These are phyloP conservation scores for Lobosporangium transversale DNA, from an alignment of 192 early-diverging fungal genomes.

Conservation along the genomic window DNA sequence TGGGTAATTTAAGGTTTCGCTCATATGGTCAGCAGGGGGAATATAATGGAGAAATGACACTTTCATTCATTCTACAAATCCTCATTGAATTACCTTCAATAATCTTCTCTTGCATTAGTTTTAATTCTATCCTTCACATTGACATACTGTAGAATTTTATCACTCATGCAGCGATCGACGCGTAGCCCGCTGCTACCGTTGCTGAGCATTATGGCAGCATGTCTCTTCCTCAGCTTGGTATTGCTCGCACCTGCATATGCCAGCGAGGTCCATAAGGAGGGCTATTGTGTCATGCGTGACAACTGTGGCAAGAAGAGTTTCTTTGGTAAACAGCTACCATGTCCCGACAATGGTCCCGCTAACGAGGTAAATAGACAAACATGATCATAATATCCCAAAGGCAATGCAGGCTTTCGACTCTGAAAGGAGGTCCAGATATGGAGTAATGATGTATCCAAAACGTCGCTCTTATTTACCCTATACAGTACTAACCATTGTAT, in stretches of 20 bases:
- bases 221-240: slow-evolving; percentile 12
- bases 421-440: not conserved
- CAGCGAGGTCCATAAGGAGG: slow-evolving; percentile 55
- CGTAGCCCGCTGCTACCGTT: slow-evolving; percentile 1
- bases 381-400: not conserved
- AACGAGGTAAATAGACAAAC: slow-evolving; percentile 43
- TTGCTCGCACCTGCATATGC: slow-evolving; percentile 12
- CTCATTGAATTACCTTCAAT: too few species aligned
- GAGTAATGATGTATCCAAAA: too few species aligned
- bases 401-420: not conserved
- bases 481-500: too few species aligned
- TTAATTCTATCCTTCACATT: too few species aligned
- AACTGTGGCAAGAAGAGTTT: slow-evolving; percentile 60
- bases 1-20: too few species aligned
- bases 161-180: slow-evolving; percentile 10
- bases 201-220: not conserved
- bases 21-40: too few species aligned
- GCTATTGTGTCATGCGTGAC: slow-evolving; percentile 69
- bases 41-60: too few species aligned
- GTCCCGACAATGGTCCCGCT: slow-evolving; percentile 62
- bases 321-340: slow-evolving; percentile 60
- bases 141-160: too few species aligned
- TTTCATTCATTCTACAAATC: too few species aligned
- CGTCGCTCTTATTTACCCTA: not conserved
- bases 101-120: too few species aligned